Evolutionary conservation across 202 grass and related monocot species (phyloP), one percentile per base, ranked within the genome.

Genomic region (Zizania palustris): DNA sequence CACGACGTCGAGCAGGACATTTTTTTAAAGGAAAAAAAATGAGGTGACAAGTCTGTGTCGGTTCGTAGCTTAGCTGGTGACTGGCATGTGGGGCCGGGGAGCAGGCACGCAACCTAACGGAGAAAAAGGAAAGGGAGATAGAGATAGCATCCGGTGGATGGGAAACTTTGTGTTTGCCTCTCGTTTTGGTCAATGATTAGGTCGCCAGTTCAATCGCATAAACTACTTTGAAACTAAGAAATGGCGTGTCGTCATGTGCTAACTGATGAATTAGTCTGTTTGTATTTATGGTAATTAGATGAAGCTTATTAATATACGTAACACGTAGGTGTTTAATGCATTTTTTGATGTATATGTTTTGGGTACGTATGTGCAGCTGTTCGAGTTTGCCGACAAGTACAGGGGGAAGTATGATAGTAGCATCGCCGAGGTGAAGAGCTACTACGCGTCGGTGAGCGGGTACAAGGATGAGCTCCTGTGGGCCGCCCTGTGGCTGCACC

Each of bases 381-480:
- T 97, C 65, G 91, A 93, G 73, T 97, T 97, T 10, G 94, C 77
- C 16, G 89, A 97, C 84, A 91, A 80, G 80, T 92, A 92, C 49
- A 81, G 94, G 64, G 94, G 91, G 0, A 83, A 87, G 38, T 97
- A 97, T 54, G 94, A 97, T 49, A 84, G 86, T 72, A 97, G 94
- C 80, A 92, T 97, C 34, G 77, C 74, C 14, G 94, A 88, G 62
- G 94, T 91, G 79, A 97, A 92, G 94, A 90, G 84, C 70, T 97
- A 97, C 82, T 97, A 97, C 57, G 88, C 86, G 46, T 97, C 94
- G 36, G 82, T 93, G 72, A 97, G 94, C 65, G 94, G 94, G 11
- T 97, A 97, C 82, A 85, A 88, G 73, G 94, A 97, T 35, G 94
- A 97, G 86, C 85, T 97, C 16, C 85, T 97, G 11, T 97, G 94